phyloP scores from a whole-genome alignment of 2,329 filamentous ascomycete species.

The Penicillium sp. region DNA sequence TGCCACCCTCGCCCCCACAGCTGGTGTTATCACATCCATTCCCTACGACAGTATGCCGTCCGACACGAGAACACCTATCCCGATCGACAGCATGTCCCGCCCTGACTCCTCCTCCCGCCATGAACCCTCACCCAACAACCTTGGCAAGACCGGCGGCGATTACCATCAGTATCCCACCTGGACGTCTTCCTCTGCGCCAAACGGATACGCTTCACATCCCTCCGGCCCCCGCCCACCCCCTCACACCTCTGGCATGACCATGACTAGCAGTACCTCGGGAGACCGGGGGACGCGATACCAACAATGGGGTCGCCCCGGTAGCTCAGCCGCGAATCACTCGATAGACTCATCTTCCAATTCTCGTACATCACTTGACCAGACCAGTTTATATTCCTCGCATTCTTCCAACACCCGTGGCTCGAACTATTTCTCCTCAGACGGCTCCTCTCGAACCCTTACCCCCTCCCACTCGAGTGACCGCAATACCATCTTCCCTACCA shows the following conservation, averaged over 20 bases:
- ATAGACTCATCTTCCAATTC: conserved; percentile 60
- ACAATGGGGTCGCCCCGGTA: conserved; percentile 73
- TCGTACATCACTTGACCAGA: conserved; percentile 67
- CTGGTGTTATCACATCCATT: conserved; percentile 85
- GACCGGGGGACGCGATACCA: conserved; percentile 74
- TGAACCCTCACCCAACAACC: conserved; percentile 80
- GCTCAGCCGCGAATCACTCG: conserved; percentile 62
- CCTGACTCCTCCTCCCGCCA: conserved; percentile 64
- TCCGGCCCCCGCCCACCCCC: conserved; percentile 67
- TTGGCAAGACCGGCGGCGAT: conserved; percentile 77
- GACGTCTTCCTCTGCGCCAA: conserved; percentile 60
- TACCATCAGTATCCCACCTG: conserved; percentile 88
- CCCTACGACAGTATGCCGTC: conserved; percentile 76
- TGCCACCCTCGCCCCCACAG: conserved; percentile 72
- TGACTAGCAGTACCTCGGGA: conserved; percentile 74
- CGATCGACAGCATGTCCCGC: conserved; percentile 75
- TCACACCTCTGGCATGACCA: conserved; percentile 61
- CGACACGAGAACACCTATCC: conserved; percentile 72
- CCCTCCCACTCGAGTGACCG: conserved; percentile 46
- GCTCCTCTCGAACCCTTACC: conserved; percentile 53
- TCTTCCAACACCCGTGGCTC: conserved; percentile 65
- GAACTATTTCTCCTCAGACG: conserved; percentile 63
- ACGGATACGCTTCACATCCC: conserved; percentile 61
- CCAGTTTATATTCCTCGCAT: conserved; percentile 66
- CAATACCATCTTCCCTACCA: conserved; percentile 34